Evolutionary conservation across 768 basidiomycete genomes (phyloP).

Genomic region (Pholiota microspora): DNA sequence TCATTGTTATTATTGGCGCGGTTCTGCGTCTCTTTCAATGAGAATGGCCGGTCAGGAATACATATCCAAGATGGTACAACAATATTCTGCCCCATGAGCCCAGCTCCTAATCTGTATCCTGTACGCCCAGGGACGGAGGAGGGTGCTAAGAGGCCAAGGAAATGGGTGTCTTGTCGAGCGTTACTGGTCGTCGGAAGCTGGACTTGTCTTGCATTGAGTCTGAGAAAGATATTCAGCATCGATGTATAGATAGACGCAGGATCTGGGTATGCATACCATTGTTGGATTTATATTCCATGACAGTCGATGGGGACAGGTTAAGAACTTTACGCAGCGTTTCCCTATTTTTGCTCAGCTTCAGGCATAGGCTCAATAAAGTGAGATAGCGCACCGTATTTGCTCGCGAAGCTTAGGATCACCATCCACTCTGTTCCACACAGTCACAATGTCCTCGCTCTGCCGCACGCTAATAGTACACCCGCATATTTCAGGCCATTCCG

Average conservation of each 20-base stretch:
- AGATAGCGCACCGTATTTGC: constrained; percentile 67
- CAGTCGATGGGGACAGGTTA: constrained; percentile 70
- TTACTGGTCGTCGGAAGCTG: constrained; percentile 66
- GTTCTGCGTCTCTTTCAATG: constrained; percentile 8
- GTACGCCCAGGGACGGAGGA: neutral
- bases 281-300: constrained; percentile 96
- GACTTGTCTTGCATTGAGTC: constrained; percentile 90
- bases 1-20: no score
- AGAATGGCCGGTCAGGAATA: neutral
- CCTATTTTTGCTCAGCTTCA: constrained; percentile 35
- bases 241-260: neutral
- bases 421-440: constrained; percentile 88
- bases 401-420: constrained; percentile 74
- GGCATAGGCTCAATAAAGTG: neutral
- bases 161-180: constrained; percentile 22
- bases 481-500: constrained; percentile 80
- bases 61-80: constrained; percentile 1
- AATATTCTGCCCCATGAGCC: neutral
- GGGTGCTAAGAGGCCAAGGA: constrained; percentile 14
- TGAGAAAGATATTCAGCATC: constrained; percentile 26
- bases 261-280: constrained; percentile 52
- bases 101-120: neutral
- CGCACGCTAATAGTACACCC: constrained; percentile 94
- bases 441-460: constrained; percentile 91
- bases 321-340: constrained; percentile 79